phyloP scores from a whole-genome alignment of 345 rosid species.

The Gossypium raimondii region DNA sequence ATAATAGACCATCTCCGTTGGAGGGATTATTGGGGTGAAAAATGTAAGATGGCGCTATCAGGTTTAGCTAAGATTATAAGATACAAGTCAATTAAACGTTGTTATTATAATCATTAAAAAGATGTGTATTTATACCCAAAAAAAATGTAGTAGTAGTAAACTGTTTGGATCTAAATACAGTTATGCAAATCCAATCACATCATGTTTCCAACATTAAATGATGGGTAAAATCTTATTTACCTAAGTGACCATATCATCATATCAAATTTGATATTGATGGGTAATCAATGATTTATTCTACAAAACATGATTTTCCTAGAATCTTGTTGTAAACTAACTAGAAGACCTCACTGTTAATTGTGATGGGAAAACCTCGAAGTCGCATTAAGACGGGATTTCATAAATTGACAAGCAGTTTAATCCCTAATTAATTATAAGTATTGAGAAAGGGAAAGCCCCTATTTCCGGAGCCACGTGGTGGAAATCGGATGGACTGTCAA shows the following conservation, averaged over 20 bases:
- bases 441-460: neutral
- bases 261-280: constrained; percentile 46
- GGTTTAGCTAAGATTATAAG: too few relatives aligned
- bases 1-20: constrained; percentile 29
- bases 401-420: constrained; percentile 10
- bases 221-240: constrained; percentile 36
- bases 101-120: too few relatives aligned
- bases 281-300: constrained; percentile 52
- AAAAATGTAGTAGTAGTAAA: neutral
- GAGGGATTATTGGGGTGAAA: neutral
- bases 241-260: constrained; percentile 35
- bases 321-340: constrained; percentile 48
- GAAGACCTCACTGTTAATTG: constrained; percentile 49
- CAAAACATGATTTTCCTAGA: constrained; percentile 38
- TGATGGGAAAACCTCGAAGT: constrained; percentile 27
- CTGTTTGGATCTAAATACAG: constrained; percentile 16
- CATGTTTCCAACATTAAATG: constrained; percentile 28
- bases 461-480: constrained; percentile 19
- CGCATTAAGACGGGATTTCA: constrained; percentile 19
- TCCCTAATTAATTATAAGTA: neutral
- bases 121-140: too few relatives aligned
- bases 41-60: too few relatives aligned
- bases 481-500: constrained; percentile 51
- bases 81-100: too few relatives aligned
- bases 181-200: constrained; percentile 56